These are phyloP conservation scores for Dichotomocladium elegans DNA, from an alignment of 371 early-diverging fungal species.

Conservation along the genomic window DNA sequence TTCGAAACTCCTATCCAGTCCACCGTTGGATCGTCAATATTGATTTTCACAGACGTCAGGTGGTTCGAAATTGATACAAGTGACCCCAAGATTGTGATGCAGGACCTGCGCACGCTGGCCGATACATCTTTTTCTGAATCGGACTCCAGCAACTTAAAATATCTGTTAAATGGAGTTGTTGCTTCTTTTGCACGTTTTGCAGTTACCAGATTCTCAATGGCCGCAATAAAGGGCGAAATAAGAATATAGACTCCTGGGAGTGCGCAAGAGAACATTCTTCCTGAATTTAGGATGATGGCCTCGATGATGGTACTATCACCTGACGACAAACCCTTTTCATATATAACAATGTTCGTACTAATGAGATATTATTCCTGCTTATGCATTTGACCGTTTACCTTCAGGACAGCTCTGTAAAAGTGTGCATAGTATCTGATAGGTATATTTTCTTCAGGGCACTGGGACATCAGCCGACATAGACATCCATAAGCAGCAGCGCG, in stretches of 20 bases:
- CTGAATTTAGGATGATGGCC: conserved; percentile 64
- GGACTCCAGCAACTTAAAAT: conserved; percentile 24
- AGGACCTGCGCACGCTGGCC: conserved; percentile 26
- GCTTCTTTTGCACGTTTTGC: background rate
- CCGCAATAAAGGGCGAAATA: conserved; percentile 61
- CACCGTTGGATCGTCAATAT: conserved; percentile 11
- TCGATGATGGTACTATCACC: conserved; percentile 50
- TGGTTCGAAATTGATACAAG: conserved; percentile 38
- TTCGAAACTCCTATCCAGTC: conserved; percentile 15
- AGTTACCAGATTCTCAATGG: conserved; percentile 54
- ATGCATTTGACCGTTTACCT: conserved; percentile 41
- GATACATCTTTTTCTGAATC: conserved; percentile 17
- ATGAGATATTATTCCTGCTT: background rate
- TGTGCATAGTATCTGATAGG: conserved; percentile 54
- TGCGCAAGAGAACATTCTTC: conserved; percentile 56
- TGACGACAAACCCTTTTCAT: conserved; percentile 54
- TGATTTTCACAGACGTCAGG: conserved; percentile 23
- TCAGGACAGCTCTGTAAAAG: conserved; percentile 64
- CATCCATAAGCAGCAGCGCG: conserved; percentile 61
- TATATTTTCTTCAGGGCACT: conserved; percentile 60
- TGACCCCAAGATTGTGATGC: conserved; percentile 41
- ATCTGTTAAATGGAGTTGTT: no score
- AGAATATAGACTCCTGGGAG: conserved; percentile 69
- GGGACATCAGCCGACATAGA: conserved; percentile 74
- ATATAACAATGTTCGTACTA: background rate